Percentiles rank a stretch among this genome's conserved stretches.
These are phyloP conservation scores for Tetramitus jugosus DNA, from an alignment of 208 protist species.

Conservation along the genomic window DNA sequence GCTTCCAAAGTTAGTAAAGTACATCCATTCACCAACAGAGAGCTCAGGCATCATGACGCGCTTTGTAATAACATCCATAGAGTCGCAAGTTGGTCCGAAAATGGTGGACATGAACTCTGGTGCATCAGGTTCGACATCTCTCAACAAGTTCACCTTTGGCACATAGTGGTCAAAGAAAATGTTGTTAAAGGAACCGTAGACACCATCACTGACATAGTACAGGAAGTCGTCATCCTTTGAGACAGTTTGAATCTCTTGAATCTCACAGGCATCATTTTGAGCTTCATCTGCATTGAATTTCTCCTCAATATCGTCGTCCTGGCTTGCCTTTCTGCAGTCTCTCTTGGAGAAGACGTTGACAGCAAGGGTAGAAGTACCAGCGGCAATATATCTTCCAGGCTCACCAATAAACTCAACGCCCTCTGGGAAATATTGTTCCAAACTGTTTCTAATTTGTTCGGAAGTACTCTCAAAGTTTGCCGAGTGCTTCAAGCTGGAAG, in stretches of 20 bases:
- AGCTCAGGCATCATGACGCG: slow-evolving; percentile 57
- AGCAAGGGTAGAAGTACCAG: slow-evolving; percentile 50
- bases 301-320: not conserved
- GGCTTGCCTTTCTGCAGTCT: not conserved
- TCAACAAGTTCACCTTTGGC: slow-evolving; percentile 36
- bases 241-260: slow-evolving; percentile 9
- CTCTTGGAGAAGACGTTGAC: slow-evolving; percentile 53
- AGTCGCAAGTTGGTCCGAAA: slow-evolving; percentile 73
- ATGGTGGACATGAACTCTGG: slow-evolving; percentile 47
- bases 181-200: slow-evolving; percentile 73
- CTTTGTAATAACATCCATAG: slow-evolving; percentile 62
- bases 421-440: slow-evolving; percentile 57
- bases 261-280: slow-evolving; percentile 30
- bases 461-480: slow-evolving; percentile 62
- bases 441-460: slow-evolving; percentile 42
- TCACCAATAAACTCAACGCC: slow-evolving; percentile 59
- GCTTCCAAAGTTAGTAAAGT: slow-evolving; percentile 63
- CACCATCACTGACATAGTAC: slow-evolving; percentile 71
- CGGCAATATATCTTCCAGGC: slow-evolving; percentile 69
- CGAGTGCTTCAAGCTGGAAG: too few relatives aligned
- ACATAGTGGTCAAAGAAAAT: slow-evolving; percentile 64
- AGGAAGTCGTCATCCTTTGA: slow-evolving; percentile 41
- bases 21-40: slow-evolving; percentile 60
- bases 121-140: slow-evolving; percentile 20
- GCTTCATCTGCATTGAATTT: too few relatives aligned